phyloP scores from a whole-genome alignment of 257 asterid genomes.

The Fraxinus americana region DNA sequence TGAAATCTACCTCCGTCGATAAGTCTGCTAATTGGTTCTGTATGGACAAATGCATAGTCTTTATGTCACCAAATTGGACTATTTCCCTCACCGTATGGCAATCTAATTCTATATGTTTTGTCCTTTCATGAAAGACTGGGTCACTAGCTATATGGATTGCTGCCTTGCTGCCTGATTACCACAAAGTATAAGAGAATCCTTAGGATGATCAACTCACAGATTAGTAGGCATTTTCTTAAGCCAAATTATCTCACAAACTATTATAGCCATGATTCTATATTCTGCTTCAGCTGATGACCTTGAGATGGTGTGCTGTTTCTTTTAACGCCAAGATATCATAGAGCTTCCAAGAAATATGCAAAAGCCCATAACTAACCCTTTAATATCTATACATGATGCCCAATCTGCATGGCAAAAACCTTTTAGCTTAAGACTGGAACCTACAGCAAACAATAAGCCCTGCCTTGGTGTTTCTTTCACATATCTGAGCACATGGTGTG shows the following conservation, averaged over 20 bases:
- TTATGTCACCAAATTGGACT: no score
- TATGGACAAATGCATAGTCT: no score
- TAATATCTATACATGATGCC: not conserved
- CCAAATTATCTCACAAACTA: not conserved
- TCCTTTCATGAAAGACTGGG: no score
- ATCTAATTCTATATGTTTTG: no score
- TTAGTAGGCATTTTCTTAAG: not conserved
- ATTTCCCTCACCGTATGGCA: no score
- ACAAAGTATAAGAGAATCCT: not conserved
- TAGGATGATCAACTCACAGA: not conserved
- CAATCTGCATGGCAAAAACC: not conserved
- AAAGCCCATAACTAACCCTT: not conserved
- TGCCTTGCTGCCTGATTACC: not conserved
- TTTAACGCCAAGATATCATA: not conserved
- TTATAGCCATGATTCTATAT: not conserved
- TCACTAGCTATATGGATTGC: not conserved
- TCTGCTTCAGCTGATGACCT: not conserved
- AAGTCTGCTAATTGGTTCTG: no score
- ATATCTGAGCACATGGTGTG: no score
- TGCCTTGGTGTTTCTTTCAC: no score
- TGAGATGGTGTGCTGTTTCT: not conserved
- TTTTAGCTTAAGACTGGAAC: no score
- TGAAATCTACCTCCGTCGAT: no score
- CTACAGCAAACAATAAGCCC: no score
- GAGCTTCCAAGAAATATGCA: not conserved